phyloP scores from a whole-genome alignment of 2,329 filamentous ascomycete species.

The Hypoxylon sp. region DNA sequence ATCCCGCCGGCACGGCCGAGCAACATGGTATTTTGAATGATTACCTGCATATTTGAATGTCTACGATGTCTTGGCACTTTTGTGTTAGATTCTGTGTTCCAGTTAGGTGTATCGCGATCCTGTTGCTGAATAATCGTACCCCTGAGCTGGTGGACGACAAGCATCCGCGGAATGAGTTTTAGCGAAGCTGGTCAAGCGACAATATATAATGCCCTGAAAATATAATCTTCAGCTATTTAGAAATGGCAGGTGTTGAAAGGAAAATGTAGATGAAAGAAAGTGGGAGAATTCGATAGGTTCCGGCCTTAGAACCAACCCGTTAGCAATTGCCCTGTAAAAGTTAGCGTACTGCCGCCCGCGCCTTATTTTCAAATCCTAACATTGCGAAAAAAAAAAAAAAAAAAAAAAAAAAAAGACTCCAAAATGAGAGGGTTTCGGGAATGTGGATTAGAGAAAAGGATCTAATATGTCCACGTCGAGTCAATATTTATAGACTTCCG shows the following conservation, averaged over 20 bases:
- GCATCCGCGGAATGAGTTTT: not conserved
- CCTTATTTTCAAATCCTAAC: no score
- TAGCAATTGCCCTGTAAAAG: no score
- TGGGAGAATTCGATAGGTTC: not conserved
- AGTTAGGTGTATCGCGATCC: not conserved
- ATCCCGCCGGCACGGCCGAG: constrained; percentile 56
- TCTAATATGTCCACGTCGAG: no score
- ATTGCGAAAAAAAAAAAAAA: no score
- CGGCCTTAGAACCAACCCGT: not conserved
- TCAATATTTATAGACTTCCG: no score
- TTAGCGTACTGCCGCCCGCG: no score
- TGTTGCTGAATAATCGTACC: not conserved
- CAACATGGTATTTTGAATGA: constrained; percentile 47
- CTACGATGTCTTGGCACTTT: not conserved
- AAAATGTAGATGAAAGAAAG: not conserved
- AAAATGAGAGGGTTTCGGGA: no score
- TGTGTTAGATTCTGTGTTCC: not conserved
- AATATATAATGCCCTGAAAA: no score
- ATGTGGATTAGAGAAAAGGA: no score
- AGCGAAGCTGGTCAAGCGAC: not conserved
- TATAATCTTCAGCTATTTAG: no score
- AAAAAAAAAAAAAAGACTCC: no score
- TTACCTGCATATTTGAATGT: constrained; percentile 16
- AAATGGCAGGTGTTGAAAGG: not conserved
- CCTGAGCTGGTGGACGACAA: not conserved